Evolutionary conservation across 2,329 filamentous ascomycete genomes (phyloP).

Genomic region (Pseudocercospora fuligena): DNA sequence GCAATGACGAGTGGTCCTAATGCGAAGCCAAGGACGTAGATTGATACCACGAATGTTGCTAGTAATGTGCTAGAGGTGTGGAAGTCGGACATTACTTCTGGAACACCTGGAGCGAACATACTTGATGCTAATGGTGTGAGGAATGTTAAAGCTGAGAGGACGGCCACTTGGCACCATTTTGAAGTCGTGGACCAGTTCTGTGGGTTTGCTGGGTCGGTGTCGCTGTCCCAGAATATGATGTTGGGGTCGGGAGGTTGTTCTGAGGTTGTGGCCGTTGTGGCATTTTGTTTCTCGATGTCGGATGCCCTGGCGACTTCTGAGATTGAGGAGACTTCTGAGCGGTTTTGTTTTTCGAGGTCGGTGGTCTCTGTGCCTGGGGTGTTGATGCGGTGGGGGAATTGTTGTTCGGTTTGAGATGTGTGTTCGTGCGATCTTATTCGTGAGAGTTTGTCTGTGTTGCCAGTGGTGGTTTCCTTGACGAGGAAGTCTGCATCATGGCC

Average conservation of each 20-base stretch:
- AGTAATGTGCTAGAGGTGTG: constrained; percentile 57
- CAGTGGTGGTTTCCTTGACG: constrained; percentile 31
- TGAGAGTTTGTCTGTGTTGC: neutral
- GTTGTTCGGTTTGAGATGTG: neutral
- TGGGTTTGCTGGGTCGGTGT: constrained; percentile 59
- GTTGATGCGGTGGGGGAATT: constrained; percentile 1
- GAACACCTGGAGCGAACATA: constrained; percentile 72
- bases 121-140: constrained; percentile 58
- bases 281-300: neutral
- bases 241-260: constrained; percentile 49
- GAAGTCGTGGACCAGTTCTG: constrained; percentile 60
- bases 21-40: constrained; percentile 62
- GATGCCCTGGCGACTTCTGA: neutral
- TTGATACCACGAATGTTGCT: constrained; percentile 68
- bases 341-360: constrained; percentile 16
- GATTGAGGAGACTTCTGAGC: constrained; percentile 18
- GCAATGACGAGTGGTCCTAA: constrained; percentile 51
- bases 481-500: constrained; percentile 48
- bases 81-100: constrained; percentile 67
- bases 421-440: neutral
- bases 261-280: neutral
- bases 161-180: constrained; percentile 53
- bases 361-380: neutral
- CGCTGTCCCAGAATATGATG: constrained; percentile 64
- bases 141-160: constrained; percentile 57